These are phyloP conservation scores for Fusarium praegraminearum DNA, from an alignment of 2,329 filamentous ascomycete species.

Conservation along the genomic window DNA sequence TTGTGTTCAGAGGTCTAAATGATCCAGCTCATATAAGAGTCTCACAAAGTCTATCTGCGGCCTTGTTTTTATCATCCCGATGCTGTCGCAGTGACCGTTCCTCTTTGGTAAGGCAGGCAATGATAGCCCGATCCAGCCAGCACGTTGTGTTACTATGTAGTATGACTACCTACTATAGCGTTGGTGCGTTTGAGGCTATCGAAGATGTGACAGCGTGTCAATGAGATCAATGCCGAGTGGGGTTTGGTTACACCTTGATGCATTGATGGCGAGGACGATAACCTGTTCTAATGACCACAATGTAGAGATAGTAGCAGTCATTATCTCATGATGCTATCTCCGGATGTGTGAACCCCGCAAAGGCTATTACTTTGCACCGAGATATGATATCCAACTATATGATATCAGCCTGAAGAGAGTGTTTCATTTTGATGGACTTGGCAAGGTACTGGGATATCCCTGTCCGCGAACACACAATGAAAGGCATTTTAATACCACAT, in stretches of 20 bases:
- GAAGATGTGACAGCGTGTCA: constrained; percentile 26
- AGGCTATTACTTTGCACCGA: not conserved
- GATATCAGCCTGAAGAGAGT: not conserved
- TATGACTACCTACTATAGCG: constrained; percentile 6
- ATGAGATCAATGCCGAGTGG: constrained; percentile 19
- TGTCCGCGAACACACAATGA: not conserved
- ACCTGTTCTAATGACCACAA: constrained; percentile 4
- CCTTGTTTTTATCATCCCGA: constrained; percentile 18
- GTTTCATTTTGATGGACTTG: constrained; percentile 3
- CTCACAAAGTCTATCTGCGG: constrained; percentile 28
- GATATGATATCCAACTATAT: not conserved
- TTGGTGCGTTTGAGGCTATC: constrained; percentile 35
- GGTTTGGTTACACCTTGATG: constrained; percentile 14
- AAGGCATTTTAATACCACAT: not conserved
- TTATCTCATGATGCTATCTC: constrained; percentile 5
- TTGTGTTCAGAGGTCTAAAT: not conserved
- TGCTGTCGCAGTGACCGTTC: constrained; percentile 9
- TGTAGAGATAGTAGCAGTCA: not conserved
- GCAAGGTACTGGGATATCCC: not conserved
- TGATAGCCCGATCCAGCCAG: constrained; percentile 1
- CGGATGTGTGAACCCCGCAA: not conserved
- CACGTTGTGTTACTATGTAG: constrained; percentile 22
- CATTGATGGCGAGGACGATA: constrained; percentile 13
- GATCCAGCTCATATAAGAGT: constrained; percentile 26
- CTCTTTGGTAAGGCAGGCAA: constrained; percentile 2